Percentiles rank a stretch among this genome's conserved stretches.
phyloP scores from a whole-genome alignment of 73 alveolate species.

The Blepharisma stoltei region DNA sequence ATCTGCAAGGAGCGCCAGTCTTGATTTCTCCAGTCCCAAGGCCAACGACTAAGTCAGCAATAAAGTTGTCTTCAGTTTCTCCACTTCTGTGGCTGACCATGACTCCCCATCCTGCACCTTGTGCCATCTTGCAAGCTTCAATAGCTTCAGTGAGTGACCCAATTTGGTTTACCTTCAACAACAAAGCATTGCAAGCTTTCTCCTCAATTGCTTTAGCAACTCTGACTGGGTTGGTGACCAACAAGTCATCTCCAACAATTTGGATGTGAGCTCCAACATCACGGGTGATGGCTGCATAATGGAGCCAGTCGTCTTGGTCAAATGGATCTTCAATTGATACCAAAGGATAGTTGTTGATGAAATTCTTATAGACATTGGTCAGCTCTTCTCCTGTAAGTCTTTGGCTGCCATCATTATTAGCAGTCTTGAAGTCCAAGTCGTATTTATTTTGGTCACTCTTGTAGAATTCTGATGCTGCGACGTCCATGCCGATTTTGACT shows the following conservation, averaged over 20 bases:
- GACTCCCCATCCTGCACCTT: slow-evolving; percentile 79
- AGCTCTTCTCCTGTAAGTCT: slow-evolving; percentile 56
- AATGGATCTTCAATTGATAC: slow-evolving; percentile 97
- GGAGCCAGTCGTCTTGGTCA: slow-evolving; percentile 97
- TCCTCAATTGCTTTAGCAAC: slow-evolving; percentile 82
- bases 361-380: slow-evolving; percentile 69
- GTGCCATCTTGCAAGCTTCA: slow-evolving; percentile 67
- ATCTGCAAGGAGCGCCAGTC: slow-evolving; percentile 99
- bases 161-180: slow-evolving; percentile 94
- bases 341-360: slow-evolving; percentile 76
- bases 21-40: slow-evolving; percentile 95
- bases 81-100: slow-evolving; percentile 99
- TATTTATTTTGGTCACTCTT: slow-evolving; percentile 72
- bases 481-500: slow-evolving; percentile 93
- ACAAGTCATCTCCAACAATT: slow-evolving; percentile 95
- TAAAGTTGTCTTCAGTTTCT: slow-evolving; percentile 97
- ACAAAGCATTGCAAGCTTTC: slow-evolving; percentile 93
- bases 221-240: slow-evolving; percentile 94
- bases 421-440: slow-evolving; percentile 85
- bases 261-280: slow-evolving; percentile 74
- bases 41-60: slow-evolving; percentile 95
- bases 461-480: slow-evolving; percentile 97
- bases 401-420: slow-evolving; percentile 77
- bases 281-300: slow-evolving; percentile 67
- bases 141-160: slow-evolving; percentile 97